Percentiles rank a stretch among this genome's conserved stretches.
phyloP scores from a whole-genome alignment of 495 filamentous ascomycete species.

The Trichoderma parareesei region DNA sequence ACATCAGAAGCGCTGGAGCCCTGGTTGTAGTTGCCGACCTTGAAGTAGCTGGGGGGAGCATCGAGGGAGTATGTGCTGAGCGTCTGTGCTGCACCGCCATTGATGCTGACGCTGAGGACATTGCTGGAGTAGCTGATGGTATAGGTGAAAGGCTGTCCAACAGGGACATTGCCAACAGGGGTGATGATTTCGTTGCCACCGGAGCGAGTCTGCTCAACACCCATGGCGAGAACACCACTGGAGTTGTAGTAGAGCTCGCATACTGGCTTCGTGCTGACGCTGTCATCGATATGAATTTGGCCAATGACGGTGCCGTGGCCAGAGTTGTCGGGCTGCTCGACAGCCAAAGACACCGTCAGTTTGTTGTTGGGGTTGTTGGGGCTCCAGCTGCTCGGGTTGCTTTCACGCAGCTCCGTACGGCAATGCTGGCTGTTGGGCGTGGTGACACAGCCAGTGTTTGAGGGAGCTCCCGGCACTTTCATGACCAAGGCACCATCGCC shows the following conservation, averaged over 20 bases:
- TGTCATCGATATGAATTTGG: slow-evolving; percentile 30
- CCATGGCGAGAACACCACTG: slow-evolving; percentile 24
- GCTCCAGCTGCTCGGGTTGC: slow-evolving; percentile 25
- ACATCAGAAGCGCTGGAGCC: slow-evolving; percentile 24
- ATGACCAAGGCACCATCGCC: slow-evolving; percentile 27
- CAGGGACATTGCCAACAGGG: slow-evolving; percentile 22
- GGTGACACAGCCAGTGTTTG: slow-evolving; percentile 28
- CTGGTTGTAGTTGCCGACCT: slow-evolving; percentile 37
- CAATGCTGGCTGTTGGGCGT: slow-evolving; percentile 32
- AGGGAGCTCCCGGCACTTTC: slow-evolving; percentile 25
- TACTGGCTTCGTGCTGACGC: slow-evolving; percentile 28
- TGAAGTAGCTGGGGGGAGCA: slow-evolving; percentile 33
- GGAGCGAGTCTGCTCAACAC: slow-evolving; percentile 26
- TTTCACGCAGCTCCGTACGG: slow-evolving; percentile 34
- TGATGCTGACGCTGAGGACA: slow-evolving; percentile 24
- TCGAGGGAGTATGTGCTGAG: slow-evolving; percentile 24
- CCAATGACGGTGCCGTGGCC: slow-evolving; percentile 30
- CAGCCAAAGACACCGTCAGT: slow-evolving; percentile 23
- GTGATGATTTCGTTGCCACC: slow-evolving; percentile 23
- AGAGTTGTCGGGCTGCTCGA: slow-evolving; percentile 22
- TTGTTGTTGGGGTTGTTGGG: slow-evolving; percentile 26
- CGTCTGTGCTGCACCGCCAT: slow-evolving; percentile 21
- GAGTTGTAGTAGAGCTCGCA: slow-evolving; percentile 29
- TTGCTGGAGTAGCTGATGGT: slow-evolving; percentile 26
- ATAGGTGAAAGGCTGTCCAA: slow-evolving; percentile 26